These are phyloP conservation scores for Magnolia officinalis DNA, from an alignment of 164 flowering plant genomes.

Conservation along the genomic window DNA sequence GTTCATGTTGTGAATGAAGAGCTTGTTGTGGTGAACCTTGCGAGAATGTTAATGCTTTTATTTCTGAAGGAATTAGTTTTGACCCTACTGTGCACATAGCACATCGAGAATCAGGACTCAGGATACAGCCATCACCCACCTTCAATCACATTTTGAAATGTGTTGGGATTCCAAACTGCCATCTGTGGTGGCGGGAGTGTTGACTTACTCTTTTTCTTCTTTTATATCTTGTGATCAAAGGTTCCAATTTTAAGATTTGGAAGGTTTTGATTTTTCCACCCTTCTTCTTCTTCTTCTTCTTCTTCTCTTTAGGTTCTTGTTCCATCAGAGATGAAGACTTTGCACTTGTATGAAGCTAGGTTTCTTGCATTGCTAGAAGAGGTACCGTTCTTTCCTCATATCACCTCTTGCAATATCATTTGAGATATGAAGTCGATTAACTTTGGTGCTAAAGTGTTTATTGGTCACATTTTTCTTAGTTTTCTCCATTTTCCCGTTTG, in stretches of 20 bases:
- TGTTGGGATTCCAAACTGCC: no score
- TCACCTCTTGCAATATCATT: not conserved
- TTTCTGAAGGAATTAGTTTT: no score
- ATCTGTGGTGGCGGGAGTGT: no score
- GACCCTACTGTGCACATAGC: no score
- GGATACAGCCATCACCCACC: no score
- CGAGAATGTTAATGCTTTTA: no score
- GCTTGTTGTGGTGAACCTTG: no score
- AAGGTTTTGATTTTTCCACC: no score
- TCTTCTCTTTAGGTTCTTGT: constrained; percentile 43
- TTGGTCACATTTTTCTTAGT: not conserved
- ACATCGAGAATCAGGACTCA: no score
- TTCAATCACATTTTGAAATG: no score
- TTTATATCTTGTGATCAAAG: not conserved
- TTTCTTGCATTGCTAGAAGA: constrained; percentile 62
- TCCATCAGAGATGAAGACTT: constrained; percentile 61
- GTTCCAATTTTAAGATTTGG: not conserved
- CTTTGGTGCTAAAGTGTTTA: not conserved
- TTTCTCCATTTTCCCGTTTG: not conserved
- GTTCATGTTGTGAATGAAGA: no score
- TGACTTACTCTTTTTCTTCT: not conserved
- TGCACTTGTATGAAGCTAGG: constrained; percentile 72
- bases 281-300: not conserved
- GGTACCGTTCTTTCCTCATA: constrained; percentile 25
- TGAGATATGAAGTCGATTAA: not conserved